phyloP scores from a whole-genome alignment of 2,329 filamentous ascomycete species.

The Aaosphaeria pasadenensis region DNA sequence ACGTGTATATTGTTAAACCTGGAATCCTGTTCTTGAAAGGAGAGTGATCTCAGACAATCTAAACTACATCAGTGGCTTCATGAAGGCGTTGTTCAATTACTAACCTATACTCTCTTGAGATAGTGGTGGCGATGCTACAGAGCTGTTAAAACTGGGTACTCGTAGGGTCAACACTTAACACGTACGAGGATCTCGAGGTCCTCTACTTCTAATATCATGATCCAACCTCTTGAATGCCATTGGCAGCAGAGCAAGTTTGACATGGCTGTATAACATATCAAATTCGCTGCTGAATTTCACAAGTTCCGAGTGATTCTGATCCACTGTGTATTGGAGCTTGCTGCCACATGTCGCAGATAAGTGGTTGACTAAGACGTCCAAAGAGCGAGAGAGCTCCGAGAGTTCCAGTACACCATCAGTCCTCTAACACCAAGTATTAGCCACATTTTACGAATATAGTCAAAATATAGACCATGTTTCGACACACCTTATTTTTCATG shows the following conservation, averaged over 20 bases:
- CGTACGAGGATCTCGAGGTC: neutral
- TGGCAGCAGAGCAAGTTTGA: neutral
- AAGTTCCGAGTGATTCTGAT: neutral
- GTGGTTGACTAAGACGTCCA: neutral
- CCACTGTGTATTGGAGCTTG: neutral
- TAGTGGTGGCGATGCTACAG: neutral
- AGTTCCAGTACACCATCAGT: neutral
- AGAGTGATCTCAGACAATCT: constrained; percentile 6
- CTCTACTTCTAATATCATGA: neutral
- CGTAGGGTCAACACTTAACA: neutral
- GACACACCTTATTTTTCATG: neutral
- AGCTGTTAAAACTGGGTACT: neutral
- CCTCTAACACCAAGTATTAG: neutral
- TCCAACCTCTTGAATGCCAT: neutral
- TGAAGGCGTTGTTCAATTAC: neutral
- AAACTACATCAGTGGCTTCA: neutral
- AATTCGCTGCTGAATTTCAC: neutral
- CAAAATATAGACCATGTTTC: neutral
- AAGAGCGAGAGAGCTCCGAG: neutral
- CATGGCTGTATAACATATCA: neutral
- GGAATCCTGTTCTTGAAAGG: constrained; percentile 5
- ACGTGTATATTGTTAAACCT: constrained; percentile 2
- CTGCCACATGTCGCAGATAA: neutral
- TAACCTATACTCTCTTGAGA: neutral
- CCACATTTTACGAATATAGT: neutral